Evolutionary conservation across 371 early-diverging fungal species (phyloP).

Genomic region (Rhizopus arrhizus): DNA sequence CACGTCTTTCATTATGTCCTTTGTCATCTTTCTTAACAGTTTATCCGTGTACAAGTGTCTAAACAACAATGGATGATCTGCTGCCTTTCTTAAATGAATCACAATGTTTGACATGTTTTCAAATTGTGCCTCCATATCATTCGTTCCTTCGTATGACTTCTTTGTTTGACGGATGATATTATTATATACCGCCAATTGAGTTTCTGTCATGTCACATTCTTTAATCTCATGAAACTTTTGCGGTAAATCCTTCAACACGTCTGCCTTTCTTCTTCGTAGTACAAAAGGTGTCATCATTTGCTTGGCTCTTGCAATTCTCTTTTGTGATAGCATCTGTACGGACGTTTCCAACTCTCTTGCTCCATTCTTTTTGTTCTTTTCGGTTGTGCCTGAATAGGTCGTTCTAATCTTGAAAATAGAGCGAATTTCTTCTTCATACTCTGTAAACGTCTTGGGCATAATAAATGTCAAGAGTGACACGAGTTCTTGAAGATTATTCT

Average conservation of each 20-base stretch:
- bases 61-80: slow-evolving; percentile 84
- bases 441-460: slow-evolving; percentile 84
- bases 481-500: slow-evolving; percentile 86
- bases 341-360: slow-evolving; percentile 12
- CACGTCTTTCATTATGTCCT: slow-evolving; percentile 54
- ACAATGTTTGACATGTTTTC: slow-evolving; percentile 63
- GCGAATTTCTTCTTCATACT: slow-evolving; percentile 56
- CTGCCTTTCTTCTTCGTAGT: slow-evolving; percentile 69
- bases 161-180: slow-evolving; percentile 45
- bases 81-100: slow-evolving; percentile 85
- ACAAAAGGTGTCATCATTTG: slow-evolving; percentile 84
- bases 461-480: slow-evolving; percentile 90
- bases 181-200: slow-evolving; percentile 49
- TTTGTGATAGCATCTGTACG: slow-evolving; percentile 51
- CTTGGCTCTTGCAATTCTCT: slow-evolving; percentile 68
- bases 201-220: slow-evolving; percentile 45
- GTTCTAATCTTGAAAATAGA: slow-evolving; percentile 59
- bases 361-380: slow-evolving; percentile 21
- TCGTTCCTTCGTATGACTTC: slow-evolving; percentile 19
- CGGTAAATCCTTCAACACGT: slow-evolving; percentile 74
- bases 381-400: slow-evolving; percentile 17
- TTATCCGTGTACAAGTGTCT: slow-evolving; percentile 64
- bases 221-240: slow-evolving; percentile 56
- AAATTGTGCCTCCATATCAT: slow-evolving; percentile 27
- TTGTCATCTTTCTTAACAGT: slow-evolving; percentile 67